Percentiles rank a stretch among this genome's conserved stretches.
Conservation (phyloP, 108 stramenopile genomes). For the Phaeodactylum tricornutum region DNA sequence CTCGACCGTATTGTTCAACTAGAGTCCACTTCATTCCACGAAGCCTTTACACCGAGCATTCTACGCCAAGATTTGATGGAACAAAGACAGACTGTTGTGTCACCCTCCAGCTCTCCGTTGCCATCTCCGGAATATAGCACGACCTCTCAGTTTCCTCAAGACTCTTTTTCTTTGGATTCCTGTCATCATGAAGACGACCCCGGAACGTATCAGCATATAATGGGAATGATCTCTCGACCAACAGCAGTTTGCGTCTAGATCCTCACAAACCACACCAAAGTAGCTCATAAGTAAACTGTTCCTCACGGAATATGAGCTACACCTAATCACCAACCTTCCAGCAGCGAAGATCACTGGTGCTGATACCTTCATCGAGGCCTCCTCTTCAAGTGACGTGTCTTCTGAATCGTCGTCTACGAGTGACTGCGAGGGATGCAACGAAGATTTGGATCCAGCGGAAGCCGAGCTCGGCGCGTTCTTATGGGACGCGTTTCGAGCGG, state of each 20-base stretch:
- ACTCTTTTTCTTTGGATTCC: slow-evolving; percentile 3
- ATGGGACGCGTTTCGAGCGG: slow-evolving; percentile 23
- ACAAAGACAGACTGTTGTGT: background rate
- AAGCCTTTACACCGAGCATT: slow-evolving; percentile 10
- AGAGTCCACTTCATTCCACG: slow-evolving; percentile 13
- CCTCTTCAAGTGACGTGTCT: slow-evolving; percentile 2
- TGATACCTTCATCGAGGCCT: slow-evolving; percentile 4
- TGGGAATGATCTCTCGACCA: slow-evolving; percentile 40
- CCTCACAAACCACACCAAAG: slow-evolving; percentile 8
- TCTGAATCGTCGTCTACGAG: background rate
- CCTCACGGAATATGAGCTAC: background rate
- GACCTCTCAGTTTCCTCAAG: slow-evolving; percentile 1
- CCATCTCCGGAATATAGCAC: background rate
- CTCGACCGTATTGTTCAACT: slow-evolving; percentile 35
- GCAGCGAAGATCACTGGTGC: slow-evolving; percentile 48
- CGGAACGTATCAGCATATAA: slow-evolving; percentile 6
- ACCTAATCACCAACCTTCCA: no score
- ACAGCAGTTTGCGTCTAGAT: slow-evolving; percentile 32
- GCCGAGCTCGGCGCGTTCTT: slow-evolving; percentile 27
- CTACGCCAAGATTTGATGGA: slow-evolving; percentile 20
- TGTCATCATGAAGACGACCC: slow-evolving; percentile 11
- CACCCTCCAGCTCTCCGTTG: background rate
- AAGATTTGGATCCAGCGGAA: slow-evolving; percentile 9
- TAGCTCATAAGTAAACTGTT: background rate
- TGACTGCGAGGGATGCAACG: background rate